Evolutionary conservation across 306 rosid genomes (phyloP).

Genomic region (Quercus berberidifolia): DNA sequence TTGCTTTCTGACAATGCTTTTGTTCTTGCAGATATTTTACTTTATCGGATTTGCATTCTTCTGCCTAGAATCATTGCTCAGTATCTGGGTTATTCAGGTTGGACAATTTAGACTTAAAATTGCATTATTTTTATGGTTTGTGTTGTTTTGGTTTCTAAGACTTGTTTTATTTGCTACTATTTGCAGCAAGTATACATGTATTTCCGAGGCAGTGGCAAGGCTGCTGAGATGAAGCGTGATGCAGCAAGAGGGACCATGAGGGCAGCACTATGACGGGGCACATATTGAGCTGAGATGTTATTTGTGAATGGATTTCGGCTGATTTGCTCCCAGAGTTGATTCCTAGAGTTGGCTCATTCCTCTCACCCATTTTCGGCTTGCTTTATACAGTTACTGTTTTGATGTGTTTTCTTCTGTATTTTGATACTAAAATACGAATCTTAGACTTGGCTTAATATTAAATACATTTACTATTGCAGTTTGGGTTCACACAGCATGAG

Average conservation of each 20-base stretch:
- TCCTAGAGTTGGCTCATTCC: conserved; percentile 7
- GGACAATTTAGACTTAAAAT: conserved; percentile 12
- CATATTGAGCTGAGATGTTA: conserved; percentile 11
- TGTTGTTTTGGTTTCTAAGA: conserved; percentile 8
- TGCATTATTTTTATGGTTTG: background rate
- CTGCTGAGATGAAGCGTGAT: conserved; percentile 58
- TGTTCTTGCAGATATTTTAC: conserved; percentile 65
- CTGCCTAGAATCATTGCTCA: conserved; percentile 69
- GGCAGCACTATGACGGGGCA: conserved; percentile 61
- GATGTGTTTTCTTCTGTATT: background rate
- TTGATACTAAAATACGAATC: conserved; percentile 6
- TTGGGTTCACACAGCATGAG: background rate
- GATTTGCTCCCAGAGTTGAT: conserved; percentile 14
- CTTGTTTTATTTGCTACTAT: conserved; percentile 12
- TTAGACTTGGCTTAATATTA: background rate
- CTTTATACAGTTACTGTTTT: background rate
- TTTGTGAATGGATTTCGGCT: conserved; percentile 2
- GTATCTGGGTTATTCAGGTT: conserved; percentile 98
- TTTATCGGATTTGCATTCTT: conserved; percentile 73
- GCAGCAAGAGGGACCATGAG: conserved; percentile 83
- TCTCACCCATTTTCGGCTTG: conserved; percentile 12
- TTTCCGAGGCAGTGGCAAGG: conserved; percentile 96
- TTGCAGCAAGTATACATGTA: conserved; percentile 93
- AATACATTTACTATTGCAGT: background rate
- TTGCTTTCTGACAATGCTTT: conserved; percentile 17